Base-by-base conservation (phyloP, 306 rosid genomes). In the Lablab purpureus region DNA sequence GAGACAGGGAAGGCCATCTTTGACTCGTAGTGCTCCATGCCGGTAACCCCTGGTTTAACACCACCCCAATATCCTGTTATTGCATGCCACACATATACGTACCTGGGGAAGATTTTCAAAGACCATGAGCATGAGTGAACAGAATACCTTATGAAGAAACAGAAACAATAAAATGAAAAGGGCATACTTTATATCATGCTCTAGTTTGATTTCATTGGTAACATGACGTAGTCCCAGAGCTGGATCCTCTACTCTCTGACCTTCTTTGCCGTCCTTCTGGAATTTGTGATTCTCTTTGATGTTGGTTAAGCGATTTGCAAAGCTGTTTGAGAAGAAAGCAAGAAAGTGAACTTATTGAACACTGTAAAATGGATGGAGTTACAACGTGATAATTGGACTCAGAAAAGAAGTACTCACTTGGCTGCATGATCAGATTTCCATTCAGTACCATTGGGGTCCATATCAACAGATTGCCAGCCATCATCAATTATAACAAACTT, bases 1-100 rank as follows among this genome's bases (percentile, higher is more conserved):
- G 87, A 77, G 19, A 92, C 77, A 0, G 97, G 98, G 83, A 80
- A 92, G 6, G 90, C 52, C 85, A 94, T 66, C 68, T 85, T 82
- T 12, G 98, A 80, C 3, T 94, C 97, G 0, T 89, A 94, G 60
- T 88, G 97, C 73, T 92, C 92, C 97, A 90, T 94, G 30, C 80
- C 93, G 3, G 76, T 25, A 75, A 67, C 85, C 21, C 83, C 93
- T 36, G 97, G 91, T 66, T 82, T 89, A 68, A 94, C 97, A 64
- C 97, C 98, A 3, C 98, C 98, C 98, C 97, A 94, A 41, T 94
- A 94, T 21, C 98, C 98, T 13, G 94, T 89, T 79, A 94, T 89
- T 5, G 98, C 97, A 77, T 94, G 97, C 96, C 98, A 94, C 62
- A 92, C 94, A 69, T 90, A 94, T 56, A 93, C 88, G 21, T 87